Evolutionary conservation across 441 rosid genomes (phyloP), one percentile per base, ranked within the genome.

Genomic region (Pelargonium australe): DNA sequence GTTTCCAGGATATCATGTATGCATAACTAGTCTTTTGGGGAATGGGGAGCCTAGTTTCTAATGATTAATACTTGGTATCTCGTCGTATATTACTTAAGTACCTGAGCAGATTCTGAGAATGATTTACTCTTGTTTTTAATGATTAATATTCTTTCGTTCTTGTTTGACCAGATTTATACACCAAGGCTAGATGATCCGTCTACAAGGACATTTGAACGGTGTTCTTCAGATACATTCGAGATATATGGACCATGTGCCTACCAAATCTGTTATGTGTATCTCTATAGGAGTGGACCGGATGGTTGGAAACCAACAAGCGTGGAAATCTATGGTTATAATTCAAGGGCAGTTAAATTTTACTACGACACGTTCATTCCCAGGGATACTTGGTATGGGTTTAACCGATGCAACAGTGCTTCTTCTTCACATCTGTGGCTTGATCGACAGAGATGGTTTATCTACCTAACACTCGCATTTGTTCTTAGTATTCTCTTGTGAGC

Each of bases 251-350:
- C 87, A 0, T 88, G 90, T 47, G 78, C 89, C 0, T 80, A 86
- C 77, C 82, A 83, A 63, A 71, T 88, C 68, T 88, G 93, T 79
- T 88, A 80, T 19, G 75, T 82, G 6, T 88, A 88, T 73, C 81
- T 86, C 43, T 88, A 88, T 80, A 72, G 89, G 75, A 79, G 79
- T 6, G 93, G 93, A 20, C 81, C 79, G 0, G 93, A 86, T 63
- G 90, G 90, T 1, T 88, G 93, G 93, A 83, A 77, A 31, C 93
- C 93, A 0, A 83, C 76, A 31, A 85, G 37, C 31, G 85, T 88
- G 64, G 73, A 70, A 51, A 80, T 88, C 19, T 81, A 60, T 14
- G 79, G 82, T 31, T 63, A 82, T 49, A 70, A 78, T 68, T 73
- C 85, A 2, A 80, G 66, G 72, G 81, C 81, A 0, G 85, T 79